phyloP scores from a whole-genome alignment of 1,284 basidiomycete genomes.

The Pseudozyma sp. region DNA sequence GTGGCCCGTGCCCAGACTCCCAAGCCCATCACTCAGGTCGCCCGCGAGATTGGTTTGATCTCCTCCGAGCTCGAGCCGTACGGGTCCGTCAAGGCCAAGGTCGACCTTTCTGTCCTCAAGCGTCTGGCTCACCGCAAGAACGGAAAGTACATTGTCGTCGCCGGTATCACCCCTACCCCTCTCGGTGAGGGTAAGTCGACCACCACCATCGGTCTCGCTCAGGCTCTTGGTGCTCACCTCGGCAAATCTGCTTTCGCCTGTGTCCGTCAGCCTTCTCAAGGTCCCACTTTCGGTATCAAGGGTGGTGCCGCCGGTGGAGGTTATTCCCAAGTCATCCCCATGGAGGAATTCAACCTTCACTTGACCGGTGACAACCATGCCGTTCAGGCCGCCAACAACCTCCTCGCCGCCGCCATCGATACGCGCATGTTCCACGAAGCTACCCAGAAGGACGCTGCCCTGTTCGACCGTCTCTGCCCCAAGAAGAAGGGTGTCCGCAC shows the following conservation, averaged over 20 bases:
- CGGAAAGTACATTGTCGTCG: conserved; percentile 96
- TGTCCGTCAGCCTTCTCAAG: conserved; percentile 98
- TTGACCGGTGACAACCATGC: conserved; percentile 98
- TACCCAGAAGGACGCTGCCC: conserved; percentile 92
- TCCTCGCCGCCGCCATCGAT: conserved; percentile 94
- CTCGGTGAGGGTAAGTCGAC: conserved; percentile 99
- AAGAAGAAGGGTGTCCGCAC: conserved; percentile 92
- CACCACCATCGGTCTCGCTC: conserved; percentile 95
- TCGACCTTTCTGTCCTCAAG: conserved; percentile 88
- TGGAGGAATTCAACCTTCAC: conserved; percentile 98
- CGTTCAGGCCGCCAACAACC: conserved; percentile 95
- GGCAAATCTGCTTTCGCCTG: conserved; percentile 94
- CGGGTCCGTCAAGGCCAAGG: conserved; percentile 96
- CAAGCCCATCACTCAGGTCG: conserved; percentile 86
- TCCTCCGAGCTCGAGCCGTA: conserved; percentile 92
- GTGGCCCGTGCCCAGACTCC: conserved; percentile 95
- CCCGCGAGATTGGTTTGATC: conserved; percentile 87
- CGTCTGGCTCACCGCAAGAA: conserved; percentile 86
- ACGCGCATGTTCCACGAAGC: conserved; percentile 98
- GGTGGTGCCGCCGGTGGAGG: conserved; percentile 98
- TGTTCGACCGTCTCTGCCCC: conserved; percentile 92
- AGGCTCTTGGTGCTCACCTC: conserved; percentile 94
- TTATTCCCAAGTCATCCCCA: conserved; percentile 98
- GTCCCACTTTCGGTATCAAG: conserved; percentile 99
- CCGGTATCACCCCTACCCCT: conserved; percentile 97